Percentiles rank a stretch among this genome's conserved stretches.
Evolutionary conservation across 805 yeast species (phyloP).

Genomic region (Starmerella tilneyi): DNA sequence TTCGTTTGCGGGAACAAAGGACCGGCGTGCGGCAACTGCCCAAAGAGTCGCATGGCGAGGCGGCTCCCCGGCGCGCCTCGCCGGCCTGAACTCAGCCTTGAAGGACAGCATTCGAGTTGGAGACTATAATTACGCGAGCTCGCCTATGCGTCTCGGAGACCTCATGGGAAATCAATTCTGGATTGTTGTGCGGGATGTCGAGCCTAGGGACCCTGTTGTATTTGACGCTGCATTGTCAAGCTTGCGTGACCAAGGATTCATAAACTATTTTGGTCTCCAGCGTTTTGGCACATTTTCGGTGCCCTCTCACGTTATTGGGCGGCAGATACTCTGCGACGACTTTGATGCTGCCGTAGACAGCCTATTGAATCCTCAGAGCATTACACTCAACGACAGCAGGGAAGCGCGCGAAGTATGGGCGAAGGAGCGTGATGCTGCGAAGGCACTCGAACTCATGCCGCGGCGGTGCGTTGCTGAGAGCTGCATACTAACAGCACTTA

Average conservation of each 20-base stretch:
- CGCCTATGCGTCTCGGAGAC: constrained; percentile 65
- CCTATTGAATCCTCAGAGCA: constrained; percentile 73
- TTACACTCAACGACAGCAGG: constrained; percentile 69
- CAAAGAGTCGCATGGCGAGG: constrained; percentile 65
- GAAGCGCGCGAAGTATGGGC: constrained; percentile 81
- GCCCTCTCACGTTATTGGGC: constrained; percentile 82
- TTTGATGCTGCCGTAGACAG: constrained; percentile 75
- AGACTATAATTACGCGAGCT: constrained; percentile 57
- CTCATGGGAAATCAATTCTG: constrained; percentile 79
- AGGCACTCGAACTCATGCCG: constrained; percentile 71
- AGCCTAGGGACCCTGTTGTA: constrained; percentile 33
- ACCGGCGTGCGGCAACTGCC: constrained; percentile 89
- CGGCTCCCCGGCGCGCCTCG: constrained; percentile 53
- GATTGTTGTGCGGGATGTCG: constrained; percentile 71
- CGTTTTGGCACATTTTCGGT: constrained; percentile 92
- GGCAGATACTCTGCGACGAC: constrained; percentile 53
- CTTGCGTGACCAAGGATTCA: constrained; percentile 61
- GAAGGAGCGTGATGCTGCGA: constrained; percentile 52
- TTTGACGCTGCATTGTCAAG: constrained; percentile 43
- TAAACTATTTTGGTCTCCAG: constrained; percentile 97
- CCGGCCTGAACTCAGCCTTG: constrained; percentile 62
- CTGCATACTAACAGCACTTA: constrained; percentile 53
- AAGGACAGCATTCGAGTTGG: constrained; percentile 67
- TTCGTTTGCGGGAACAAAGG: constrained; percentile 91
- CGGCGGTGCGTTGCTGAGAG: constrained; percentile 76